Evolutionary conservation across 2,329 filamentous ascomycete genomes (phyloP).

Genomic region (Colletotrichum lini): DNA sequence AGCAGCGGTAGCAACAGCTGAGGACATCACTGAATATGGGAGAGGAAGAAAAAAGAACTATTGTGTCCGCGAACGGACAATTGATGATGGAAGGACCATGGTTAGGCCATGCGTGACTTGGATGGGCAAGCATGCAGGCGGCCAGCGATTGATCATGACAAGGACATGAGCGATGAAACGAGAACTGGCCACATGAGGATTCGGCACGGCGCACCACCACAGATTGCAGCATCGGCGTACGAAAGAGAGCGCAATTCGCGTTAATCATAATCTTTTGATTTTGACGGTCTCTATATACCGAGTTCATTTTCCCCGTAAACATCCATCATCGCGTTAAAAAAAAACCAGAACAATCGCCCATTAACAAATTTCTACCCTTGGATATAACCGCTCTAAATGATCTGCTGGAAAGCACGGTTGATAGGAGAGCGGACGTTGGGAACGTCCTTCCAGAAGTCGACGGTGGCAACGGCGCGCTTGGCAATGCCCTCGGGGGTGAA

Average conservation of each 20-base stretch:
- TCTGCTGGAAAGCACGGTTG: slow-evolving; percentile 98
- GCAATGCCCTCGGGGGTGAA: slow-evolving; percentile 97
- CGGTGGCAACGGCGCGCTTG: slow-evolving; percentile 92
- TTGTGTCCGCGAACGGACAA: background rate
- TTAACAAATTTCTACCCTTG: slow-evolving; percentile 41
- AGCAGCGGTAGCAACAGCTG: background rate
- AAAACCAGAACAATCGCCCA: slow-evolving; percentile 33
- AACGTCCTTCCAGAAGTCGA: slow-evolving; percentile 97
- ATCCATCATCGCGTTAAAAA: slow-evolving; percentile 41
- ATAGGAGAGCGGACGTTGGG: slow-evolving; percentile 92
- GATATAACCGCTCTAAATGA: slow-evolving; percentile 75
- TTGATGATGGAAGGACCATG: background rate
- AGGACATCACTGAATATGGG: background rate
- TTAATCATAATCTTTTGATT: slow-evolving; percentile 44
- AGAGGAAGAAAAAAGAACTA: background rate
- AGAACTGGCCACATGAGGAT: slow-evolving; percentile 18
- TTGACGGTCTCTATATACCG: slow-evolving; percentile 43
- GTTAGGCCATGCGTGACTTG: background rate
- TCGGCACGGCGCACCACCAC: slow-evolving; percentile 18
- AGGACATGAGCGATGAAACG: slow-evolving; percentile 30
- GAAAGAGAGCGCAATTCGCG: slow-evolving; percentile 24
- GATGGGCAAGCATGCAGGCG: background rate
- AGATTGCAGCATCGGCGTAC: slow-evolving; percentile 27
- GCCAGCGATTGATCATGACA: slow-evolving; percentile 14
- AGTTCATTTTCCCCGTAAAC: slow-evolving; percentile 41